Conservation (phyloP, 73 alveolate species). For the Paraurostyla sp. region DNA sequence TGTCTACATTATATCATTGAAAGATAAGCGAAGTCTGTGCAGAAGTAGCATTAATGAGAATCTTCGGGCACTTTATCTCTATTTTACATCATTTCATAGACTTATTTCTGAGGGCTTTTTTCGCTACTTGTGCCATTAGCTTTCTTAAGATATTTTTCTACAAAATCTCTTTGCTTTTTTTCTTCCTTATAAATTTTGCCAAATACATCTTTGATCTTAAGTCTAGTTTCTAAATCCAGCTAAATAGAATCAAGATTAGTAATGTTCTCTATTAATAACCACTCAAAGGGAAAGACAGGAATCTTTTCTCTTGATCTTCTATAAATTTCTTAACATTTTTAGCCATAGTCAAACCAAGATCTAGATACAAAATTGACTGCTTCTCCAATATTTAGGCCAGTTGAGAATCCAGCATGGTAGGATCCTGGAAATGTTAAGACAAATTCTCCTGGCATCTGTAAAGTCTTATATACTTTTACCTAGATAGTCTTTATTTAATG, state of each 20-base stretch:
- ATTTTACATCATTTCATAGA: constrained; percentile 26
- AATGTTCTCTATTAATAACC: constrained; percentile 71
- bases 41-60: constrained; percentile 38
- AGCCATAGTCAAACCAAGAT: constrained; percentile 81
- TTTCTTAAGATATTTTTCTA: not conserved
- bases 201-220: constrained; percentile 27
- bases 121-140: not conserved
- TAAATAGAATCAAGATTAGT: constrained; percentile 3
- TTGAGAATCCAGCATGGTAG: constrained; percentile 90
- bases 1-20: constrained; percentile 19
- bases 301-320: constrained; percentile 64
- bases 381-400: constrained; percentile 85
- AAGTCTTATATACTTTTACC: constrained; percentile 81
- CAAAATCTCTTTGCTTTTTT: constrained; percentile 2
- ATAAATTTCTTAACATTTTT: constrained; percentile 57
- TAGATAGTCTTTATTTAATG: not conserved
- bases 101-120: not conserved
- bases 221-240: not conserved
- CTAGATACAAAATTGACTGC: constrained; percentile 86
- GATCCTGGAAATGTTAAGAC: constrained; percentile 84
- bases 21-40: constrained; percentile 63
- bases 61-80: constrained; percentile 47
- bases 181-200: constrained; percentile 4
- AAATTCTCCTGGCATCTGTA: constrained; percentile 86
- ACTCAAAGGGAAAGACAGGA: constrained; percentile 72